Evolutionary conservation across 192 early-diverging fungal genomes (phyloP).

Genomic region (Kappamyces sp.): DNA sequence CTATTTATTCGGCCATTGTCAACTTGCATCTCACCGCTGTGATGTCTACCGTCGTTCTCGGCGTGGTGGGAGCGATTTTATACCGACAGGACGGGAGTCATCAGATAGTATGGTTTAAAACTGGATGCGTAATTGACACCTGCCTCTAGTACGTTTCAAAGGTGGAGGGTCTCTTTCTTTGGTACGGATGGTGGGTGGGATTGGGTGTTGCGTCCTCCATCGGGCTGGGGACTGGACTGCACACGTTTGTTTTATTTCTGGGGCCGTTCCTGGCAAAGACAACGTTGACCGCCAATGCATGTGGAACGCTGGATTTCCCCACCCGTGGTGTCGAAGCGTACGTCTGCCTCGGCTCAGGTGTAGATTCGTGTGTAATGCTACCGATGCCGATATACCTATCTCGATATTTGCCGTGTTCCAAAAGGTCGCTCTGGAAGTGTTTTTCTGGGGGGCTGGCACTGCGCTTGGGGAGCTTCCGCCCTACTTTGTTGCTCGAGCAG

Average conservation of each 20-base stretch:
- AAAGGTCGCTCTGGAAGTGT: conserved; percentile 70
- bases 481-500: conserved; percentile 87
- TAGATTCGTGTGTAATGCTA: conserved; percentile 28
- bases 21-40: conserved; percentile 18
- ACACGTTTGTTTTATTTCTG: conserved; percentile 91
- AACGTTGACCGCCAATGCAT: conserved; percentile 82
- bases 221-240: conserved; percentile 88
- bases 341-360: not conserved
- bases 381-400: conserved; percentile 23
- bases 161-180: conserved; percentile 33
- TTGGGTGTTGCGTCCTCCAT: conserved; percentile 86
- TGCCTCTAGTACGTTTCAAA: not conserved
- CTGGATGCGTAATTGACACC: not conserved
- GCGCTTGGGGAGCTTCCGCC: conserved; percentile 91
- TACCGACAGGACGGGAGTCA: conserved; percentile 55
- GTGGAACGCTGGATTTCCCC: conserved; percentile 66
- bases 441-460: conserved; percentile 92
- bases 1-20: conserved; percentile 5
- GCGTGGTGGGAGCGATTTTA: conserved; percentile 18
- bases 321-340: conserved; percentile 62
- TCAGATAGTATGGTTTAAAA: conserved; percentile 41
- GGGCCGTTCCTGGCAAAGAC: conserved; percentile 87
- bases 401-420: conserved; percentile 58
- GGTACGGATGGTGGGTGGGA: conserved; percentile 85
- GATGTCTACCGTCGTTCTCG: conserved; percentile 1